These are phyloP conservation scores for Pyrus bretschneideri DNA, from an alignment of 306 rosid genomes.

Conservation along the genomic window DNA sequence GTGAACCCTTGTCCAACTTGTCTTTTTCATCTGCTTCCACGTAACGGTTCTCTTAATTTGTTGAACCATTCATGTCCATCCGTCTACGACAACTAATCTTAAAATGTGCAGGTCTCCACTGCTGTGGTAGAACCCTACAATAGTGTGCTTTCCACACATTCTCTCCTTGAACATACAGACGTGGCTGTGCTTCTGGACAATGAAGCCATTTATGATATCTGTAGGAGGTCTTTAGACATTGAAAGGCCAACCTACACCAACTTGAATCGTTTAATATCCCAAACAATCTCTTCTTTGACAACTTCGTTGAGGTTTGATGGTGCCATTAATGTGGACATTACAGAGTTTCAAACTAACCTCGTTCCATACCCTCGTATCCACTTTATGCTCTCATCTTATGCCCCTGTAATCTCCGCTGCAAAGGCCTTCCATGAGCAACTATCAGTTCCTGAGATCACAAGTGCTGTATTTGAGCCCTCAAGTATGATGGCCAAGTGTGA, in stretches of 20 bases:
- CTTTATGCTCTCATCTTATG: constrained; percentile 73
- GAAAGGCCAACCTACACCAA: constrained; percentile 67
- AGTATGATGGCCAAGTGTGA: constrained; percentile 83
- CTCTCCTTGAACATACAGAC: constrained; percentile 69
- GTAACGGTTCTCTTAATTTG: background rate
- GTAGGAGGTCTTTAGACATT: constrained; percentile 64
- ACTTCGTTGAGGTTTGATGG: constrained; percentile 83
- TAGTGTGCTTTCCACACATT: constrained; percentile 62
- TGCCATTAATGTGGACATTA: constrained; percentile 66
- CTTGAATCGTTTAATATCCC: constrained; percentile 70
- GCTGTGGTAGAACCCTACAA: constrained; percentile 88
- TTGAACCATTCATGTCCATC: background rate
- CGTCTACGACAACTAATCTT: background rate
- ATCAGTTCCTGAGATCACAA: constrained; percentile 69
- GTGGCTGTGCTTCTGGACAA: constrained; percentile 70
- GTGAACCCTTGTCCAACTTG: background rate
- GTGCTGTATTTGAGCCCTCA: constrained; percentile 63
- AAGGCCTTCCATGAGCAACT: constrained; percentile 66
- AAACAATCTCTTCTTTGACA: constrained; percentile 63
- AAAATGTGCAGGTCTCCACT: constrained; percentile 54
- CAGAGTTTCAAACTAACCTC: constrained; percentile 70
- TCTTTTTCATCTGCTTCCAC: background rate
- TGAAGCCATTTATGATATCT: constrained; percentile 74
- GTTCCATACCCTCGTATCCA: constrained; percentile 81
- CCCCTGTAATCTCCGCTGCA: constrained; percentile 61